Evolutionary conservation across 2,329 filamentous ascomycete species (phyloP).

Genomic region (Ophiostoma perfectum): DNA sequence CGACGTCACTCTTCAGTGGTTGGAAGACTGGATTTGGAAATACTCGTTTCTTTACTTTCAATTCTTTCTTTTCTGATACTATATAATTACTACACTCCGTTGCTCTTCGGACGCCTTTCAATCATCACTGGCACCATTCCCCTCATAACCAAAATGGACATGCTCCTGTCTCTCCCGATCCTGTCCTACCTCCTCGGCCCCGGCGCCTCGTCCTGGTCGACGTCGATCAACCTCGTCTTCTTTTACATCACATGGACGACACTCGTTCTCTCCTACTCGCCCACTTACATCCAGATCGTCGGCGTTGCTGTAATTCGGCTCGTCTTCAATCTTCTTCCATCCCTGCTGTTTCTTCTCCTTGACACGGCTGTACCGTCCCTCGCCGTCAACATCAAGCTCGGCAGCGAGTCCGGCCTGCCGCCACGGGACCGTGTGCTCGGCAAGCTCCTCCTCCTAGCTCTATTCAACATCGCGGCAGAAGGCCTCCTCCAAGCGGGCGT

Average conservation of each 20-base stretch:
- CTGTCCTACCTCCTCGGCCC: background rate
- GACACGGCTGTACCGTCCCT: background rate
- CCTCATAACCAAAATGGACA: background rate
- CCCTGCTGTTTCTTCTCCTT: background rate
- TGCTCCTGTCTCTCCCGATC: background rate
- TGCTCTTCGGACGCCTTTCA: no score
- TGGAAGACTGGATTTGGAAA: background rate
- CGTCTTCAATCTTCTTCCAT: background rate
- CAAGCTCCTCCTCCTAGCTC: background rate
- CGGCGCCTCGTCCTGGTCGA: constrained; percentile 62
- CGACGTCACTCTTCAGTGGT: background rate
- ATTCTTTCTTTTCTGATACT: background rate
- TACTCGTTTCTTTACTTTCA: background rate
- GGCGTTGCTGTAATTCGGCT: background rate
- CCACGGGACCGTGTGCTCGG: background rate
- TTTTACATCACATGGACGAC: constrained; percentile 90
- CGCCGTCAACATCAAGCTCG: background rate
- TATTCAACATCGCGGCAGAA: background rate
- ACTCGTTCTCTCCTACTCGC: constrained; percentile 69
- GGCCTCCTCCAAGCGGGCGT: background rate
- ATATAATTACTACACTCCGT: no score
- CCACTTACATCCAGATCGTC: constrained; percentile 31
- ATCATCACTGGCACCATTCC: no score
- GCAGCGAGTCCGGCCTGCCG: background rate
- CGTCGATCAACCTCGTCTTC: constrained; percentile 78